Base-by-base conservation (phyloP, 345 rosid genomes). In the Gossypium herbaceum region DNA sequence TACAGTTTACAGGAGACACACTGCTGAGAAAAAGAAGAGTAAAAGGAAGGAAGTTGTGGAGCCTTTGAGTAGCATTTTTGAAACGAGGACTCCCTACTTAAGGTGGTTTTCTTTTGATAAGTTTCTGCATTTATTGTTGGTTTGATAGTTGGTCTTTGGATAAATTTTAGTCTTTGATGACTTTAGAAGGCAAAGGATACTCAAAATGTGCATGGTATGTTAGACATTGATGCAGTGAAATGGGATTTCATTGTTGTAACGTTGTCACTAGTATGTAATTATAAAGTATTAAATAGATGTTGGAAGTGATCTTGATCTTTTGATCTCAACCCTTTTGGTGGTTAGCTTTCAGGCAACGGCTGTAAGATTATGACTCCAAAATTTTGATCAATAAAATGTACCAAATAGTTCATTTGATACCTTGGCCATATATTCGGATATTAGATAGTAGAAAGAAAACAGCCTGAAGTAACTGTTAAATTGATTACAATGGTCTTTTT, bases 1-100 rank as follows among this genome's bases (percentile, higher is more conserved):
- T 17, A 24, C 73, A 48, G 62, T 71, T 71, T 71, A 24, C 59
- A 10, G 48, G 59, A 70, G 73, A 71, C 62, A 10, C 7, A 19
- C 45, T 12, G 17, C 51, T 9, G 39, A n/a, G 39, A n/a, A 41
- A 71, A 56, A 27, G 27, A 29, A 56, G 74, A 41, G 51, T 34
- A 41, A 41, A 71, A 39, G 34, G 65, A 72, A 72, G 64, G 52
- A 41, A 44, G 22, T 41, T 12, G 29, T 7, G 7, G 19, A 56
- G 34, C 75, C 65, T 20, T 72, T 19, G n/a, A 41, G 19, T 72
- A 29, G 13, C 20, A 56, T 20, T 27, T 41, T 13, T 34, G 50
- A 12, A 71, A 12, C 22, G 2, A 72, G 12, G 20, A 56, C 19
- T 4, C 65, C 65, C 10, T 52, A 13, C 34, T 56, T 72, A 55